Base-by-base conservation (phyloP, 2,329 filamentous ascomycete genomes). In the Pseudogymnoascus sp. region DNA sequence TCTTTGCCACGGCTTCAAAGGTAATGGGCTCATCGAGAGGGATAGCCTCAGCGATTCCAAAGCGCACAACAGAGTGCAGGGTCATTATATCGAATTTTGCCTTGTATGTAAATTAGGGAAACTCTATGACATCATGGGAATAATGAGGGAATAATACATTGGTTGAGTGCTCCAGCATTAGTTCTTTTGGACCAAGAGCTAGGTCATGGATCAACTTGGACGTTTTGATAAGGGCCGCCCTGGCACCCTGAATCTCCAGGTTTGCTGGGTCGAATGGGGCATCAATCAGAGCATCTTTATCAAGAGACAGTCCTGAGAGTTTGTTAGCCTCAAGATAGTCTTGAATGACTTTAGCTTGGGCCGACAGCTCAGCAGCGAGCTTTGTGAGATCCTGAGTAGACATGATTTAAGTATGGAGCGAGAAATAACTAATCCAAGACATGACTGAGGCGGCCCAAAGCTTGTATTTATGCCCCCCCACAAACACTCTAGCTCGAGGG, bases 21-120 rank as follows among this genome's bases (percentile, higher is more conserved):
- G 78, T 77, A 6, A 79, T 78, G 3, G 75, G 73, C 15, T 78
- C 79, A 23, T 77, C 72, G 0, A 82, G 61, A 2, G 81, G 80
- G 5, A 84, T 79, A 4, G 78, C 77, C 23, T 66, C 40, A 29
- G 67, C 66, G 19, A 68, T 64, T n/a, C 64, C 40, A 29, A 64
- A 67, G 9, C 63, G 63, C 35, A 61, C 61, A 15, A 68, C 33
- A 4, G 62, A 59, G 21, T 66, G 64, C 13, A 64, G 44, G 15
- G 23, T 29, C 33, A 46, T 46, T 13, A n/a, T 13, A 26, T 46
- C 42, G 21, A 46, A 46, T 46, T 46, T 46, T 26, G 42, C 9
- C 42, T 46, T 46, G 21, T 2, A 46, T 26, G 26, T 13, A 46
- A 17, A n/a, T 46, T 46, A 26, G 42, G 21, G 7, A 29, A 46